phyloP scores from a whole-genome alignment of 768 basidiomycete genomes.

The Kondoa subrosea region DNA sequence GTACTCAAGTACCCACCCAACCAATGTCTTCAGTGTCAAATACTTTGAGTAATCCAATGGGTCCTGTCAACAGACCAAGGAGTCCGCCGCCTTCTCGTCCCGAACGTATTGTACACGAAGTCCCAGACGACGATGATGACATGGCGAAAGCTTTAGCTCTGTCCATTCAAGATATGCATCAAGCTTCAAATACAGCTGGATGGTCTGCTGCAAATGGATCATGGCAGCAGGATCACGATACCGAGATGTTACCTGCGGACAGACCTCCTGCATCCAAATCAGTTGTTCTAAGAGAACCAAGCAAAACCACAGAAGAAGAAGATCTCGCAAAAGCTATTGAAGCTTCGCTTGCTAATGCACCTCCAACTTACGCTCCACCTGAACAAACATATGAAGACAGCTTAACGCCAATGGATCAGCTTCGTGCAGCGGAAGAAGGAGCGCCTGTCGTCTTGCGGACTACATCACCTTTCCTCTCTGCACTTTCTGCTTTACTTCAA shows the following conservation, averaged over 20 bases:
- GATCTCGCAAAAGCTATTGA: background rate
- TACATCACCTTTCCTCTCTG: background rate
- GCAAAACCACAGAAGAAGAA: background rate
- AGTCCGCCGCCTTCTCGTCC: background rate
- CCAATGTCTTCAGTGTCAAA: background rate
- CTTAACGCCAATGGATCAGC: slow-evolving; percentile 4
- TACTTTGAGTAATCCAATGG: background rate
- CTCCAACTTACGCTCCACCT: background rate
- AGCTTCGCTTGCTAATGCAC: background rate
- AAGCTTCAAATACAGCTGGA: background rate
- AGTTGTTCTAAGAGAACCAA: background rate
- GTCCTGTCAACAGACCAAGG: background rate
- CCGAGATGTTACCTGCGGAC: background rate
- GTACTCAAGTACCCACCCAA: background rate
- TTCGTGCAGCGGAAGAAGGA: background rate
- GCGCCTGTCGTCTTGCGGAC: background rate
- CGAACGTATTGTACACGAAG: background rate
- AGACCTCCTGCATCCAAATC: background rate
- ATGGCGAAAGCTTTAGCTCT: background rate
- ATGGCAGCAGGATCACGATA: background rate
- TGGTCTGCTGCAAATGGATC: background rate
- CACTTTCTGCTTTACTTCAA: background rate
- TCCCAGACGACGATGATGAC: background rate
- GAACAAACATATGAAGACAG: background rate
- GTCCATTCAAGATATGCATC: background rate